A percentile compares a stretch with the other conserved stretches of the same genome.
Evolutionary conservation across 352 stramenopile genomes (phyloP).

Genomic region (Phytophthora melonis): DNA sequence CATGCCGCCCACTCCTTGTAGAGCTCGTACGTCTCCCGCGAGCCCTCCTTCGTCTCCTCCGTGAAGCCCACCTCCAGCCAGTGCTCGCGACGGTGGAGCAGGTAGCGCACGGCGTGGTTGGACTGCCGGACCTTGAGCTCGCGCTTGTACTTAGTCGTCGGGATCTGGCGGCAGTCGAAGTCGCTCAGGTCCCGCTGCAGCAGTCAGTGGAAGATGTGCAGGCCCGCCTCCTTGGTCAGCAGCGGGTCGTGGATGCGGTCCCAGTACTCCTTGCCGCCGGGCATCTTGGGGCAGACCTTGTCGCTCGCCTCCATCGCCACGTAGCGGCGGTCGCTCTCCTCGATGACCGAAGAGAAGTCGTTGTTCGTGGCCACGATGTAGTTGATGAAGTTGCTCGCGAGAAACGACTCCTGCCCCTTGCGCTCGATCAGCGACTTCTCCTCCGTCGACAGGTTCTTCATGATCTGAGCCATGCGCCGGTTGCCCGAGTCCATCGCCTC

Average conservation of each 20-base stretch:
- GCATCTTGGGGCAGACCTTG: neutral
- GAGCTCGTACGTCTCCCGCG: neutral
- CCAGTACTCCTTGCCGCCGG: neutral
- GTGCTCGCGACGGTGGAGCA: neutral
- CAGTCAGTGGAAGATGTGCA: constrained; percentile 3
- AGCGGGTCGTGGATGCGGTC: constrained; percentile 1
- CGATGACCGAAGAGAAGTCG: neutral
- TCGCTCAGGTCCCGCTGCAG: neutral
- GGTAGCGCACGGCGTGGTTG: neutral
- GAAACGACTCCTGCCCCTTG: neutral
- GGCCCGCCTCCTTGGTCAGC: neutral
- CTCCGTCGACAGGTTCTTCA: constrained; percentile 4
- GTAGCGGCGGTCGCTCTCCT: neutral
- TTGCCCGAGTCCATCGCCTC: neutral
- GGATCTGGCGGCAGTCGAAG: neutral
- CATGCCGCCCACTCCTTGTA: neutral
- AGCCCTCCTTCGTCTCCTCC: neutral
- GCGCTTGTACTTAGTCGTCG: neutral
- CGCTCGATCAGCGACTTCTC: neutral
- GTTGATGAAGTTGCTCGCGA: neutral
- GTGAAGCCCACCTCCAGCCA: neutral
- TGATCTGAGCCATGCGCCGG: neutral
- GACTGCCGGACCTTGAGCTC: neutral
- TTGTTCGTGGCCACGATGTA: constrained; percentile 1
- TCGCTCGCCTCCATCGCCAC: neutral